Conservation (phyloP, 768 basidiomycete genomes). For the Hygrocybe coccinea region DNA sequence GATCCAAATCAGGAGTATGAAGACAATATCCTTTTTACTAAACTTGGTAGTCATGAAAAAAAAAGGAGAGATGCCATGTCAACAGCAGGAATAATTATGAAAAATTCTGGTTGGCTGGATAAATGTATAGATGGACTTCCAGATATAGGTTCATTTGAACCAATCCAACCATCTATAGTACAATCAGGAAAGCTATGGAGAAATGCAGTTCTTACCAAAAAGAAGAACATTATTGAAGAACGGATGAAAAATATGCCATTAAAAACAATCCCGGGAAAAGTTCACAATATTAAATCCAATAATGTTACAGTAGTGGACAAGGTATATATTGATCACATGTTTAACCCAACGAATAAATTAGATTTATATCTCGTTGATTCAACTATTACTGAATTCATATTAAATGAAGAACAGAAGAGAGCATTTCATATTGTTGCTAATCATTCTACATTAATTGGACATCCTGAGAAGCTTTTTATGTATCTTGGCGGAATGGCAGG, state of each 20-base stretch:
- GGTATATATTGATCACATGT: conserved; percentile 8
- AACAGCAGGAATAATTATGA: neutral
- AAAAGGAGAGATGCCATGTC: neutral
- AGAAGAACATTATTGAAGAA: neutral
- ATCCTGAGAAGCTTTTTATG: conserved; percentile 24
- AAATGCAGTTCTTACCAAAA: neutral
- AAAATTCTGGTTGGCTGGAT: neutral
- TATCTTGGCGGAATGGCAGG: conserved; percentile 33
- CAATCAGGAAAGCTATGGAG: neutral
- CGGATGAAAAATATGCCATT: neutral
- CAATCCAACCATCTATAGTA: neutral
- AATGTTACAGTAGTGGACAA: conserved; percentile 6
- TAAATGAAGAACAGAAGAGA: conserved; percentile 22
- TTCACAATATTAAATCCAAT: too few relatives aligned
- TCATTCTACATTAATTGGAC: conserved; percentile 12
- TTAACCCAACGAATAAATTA: neutral
- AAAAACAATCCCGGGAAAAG: too few relatives aligned
- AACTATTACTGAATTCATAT: neutral
- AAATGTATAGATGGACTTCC: neutral
- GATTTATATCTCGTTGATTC: conserved; percentile 8
- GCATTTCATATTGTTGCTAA: conserved; percentile 24
- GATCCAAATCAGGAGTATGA: neutral
- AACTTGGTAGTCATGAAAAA: neutral
- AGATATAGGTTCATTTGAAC: neutral
- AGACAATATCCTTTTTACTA: neutral